Conservation (phyloP, 2,329 filamentous ascomycete genomes). For the Ascocoryne sarcoides region DNA sequence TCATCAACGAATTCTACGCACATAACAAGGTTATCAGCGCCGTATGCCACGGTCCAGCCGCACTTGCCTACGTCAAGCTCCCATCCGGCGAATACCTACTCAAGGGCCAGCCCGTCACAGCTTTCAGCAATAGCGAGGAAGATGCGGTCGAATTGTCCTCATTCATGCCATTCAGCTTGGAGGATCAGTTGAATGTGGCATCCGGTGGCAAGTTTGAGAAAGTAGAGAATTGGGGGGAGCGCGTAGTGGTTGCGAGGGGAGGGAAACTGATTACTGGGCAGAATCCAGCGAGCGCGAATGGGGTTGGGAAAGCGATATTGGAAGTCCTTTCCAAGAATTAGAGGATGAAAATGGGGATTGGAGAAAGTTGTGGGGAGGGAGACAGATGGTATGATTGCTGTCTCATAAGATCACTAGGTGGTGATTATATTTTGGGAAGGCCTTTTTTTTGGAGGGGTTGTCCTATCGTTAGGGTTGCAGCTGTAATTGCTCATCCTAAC, state of each 20-base stretch:
- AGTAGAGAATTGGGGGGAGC: conserved; percentile 34
- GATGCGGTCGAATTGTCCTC: conserved; percentile 31
- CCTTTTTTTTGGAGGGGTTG: no score
- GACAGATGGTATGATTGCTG: no score
- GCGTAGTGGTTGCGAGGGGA: conserved; percentile 31
- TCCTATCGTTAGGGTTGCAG: no score
- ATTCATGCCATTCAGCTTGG: conserved; percentile 51
- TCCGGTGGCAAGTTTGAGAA: conserved; percentile 47
- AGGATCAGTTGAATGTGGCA: conserved; percentile 40
- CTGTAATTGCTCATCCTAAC: no score
- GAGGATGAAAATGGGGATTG: no score
- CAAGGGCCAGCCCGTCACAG: conserved; percentile 47
- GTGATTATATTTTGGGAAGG: no score
- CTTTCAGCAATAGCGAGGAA: conserved; percentile 47
- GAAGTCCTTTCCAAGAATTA: no score
- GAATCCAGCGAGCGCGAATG: conserved; percentile 33
- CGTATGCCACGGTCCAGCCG: conserved; percentile 60
- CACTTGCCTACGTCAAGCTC: conserved; percentile 47
- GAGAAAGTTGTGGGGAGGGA: no score
- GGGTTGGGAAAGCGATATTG: conserved; percentile 28
- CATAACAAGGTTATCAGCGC: conserved; percentile 53
- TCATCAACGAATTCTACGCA: conserved; percentile 53
- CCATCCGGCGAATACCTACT: conserved; percentile 44
- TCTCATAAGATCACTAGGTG: no score
- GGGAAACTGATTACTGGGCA: conserved; percentile 34